These are phyloP conservation scores for Chrysochromulina parva DNA, from an alignment of 78 protist species.

Conservation along the genomic window DNA sequence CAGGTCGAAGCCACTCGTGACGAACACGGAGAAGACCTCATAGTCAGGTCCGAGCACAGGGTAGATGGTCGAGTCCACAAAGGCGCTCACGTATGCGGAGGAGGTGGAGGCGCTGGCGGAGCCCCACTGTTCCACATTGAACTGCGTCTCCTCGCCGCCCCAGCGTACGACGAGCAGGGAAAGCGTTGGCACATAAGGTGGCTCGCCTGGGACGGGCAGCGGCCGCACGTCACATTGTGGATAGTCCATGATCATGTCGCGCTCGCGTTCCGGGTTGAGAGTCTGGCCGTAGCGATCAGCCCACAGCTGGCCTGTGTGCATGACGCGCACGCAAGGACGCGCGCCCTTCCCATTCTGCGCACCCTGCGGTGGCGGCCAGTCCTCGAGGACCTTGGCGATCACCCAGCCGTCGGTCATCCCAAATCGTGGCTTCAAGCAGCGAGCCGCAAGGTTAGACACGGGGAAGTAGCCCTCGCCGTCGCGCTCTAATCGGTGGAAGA, in stretches of 20 bases:
- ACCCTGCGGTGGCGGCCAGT: not conserved
- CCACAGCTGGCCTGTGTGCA: conserved; percentile 11
- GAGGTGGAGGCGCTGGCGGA: conserved; percentile 21
- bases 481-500: conserved; percentile 18
- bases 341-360: not conserved
- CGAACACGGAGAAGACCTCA: conserved; percentile 27
- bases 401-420: conserved; percentile 43
- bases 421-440: not conserved
- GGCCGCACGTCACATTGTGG: not conserved
- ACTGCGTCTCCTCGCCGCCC: conserved; percentile 27
- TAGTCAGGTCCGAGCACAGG: not conserved
- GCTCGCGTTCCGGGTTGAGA: not conserved
- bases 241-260: not conserved
- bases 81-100: conserved; percentile 17
- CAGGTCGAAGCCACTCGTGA: not conserved
- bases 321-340: not conserved
- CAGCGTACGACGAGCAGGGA: conserved; percentile 7
- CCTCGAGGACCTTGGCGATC: not conserved
- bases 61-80: not conserved
- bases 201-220: no score
- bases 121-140: conserved; percentile 40
- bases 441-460: not conserved
- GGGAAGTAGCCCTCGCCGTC: conserved; percentile 43
- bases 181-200: no score
- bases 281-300: not conserved